phyloP scores from a whole-genome alignment of 2,329 filamentous ascomycete genomes.

The Penicillium griseofulvum region DNA sequence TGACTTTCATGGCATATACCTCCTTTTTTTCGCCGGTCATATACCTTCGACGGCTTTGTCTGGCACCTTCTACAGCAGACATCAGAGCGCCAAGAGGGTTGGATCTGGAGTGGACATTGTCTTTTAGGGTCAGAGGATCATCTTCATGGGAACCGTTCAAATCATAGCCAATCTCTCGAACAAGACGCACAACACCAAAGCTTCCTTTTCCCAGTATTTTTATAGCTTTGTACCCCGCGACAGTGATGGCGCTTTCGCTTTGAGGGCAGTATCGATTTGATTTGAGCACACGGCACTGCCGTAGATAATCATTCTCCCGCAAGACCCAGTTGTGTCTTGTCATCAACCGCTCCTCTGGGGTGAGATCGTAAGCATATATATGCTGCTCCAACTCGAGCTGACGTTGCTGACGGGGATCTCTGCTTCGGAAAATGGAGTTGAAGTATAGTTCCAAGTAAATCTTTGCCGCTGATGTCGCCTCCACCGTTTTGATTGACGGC shows the following conservation, averaged over 20 bases:
- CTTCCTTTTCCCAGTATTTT: constrained; percentile 88
- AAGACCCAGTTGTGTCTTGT: constrained; percentile 59
- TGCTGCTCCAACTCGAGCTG: constrained; percentile 61
- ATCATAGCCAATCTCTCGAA: constrained; percentile 55
- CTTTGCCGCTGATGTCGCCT: constrained; percentile 76
- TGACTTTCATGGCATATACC: constrained; percentile 95
- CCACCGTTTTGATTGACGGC: constrained; percentile 60
- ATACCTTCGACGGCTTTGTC: constrained; percentile 27
- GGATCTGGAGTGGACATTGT: neutral
- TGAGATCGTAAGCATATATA: constrained; percentile 58
- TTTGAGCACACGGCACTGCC: constrained; percentile 69
- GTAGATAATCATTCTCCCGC: constrained; percentile 71
- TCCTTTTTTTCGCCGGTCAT: constrained; percentile 47
- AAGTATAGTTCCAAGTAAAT: constrained; percentile 84
- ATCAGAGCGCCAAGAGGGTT: constrained; percentile 11
- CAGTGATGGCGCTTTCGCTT: constrained; percentile 51
- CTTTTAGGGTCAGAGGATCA: neutral
- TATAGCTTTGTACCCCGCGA: constrained; percentile 72
- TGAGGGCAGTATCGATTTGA: constrained; percentile 51
- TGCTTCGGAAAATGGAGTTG: constrained; percentile 62
- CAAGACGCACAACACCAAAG: constrained; percentile 86
- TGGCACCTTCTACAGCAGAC: constrained; percentile 20
- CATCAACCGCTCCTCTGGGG: constrained; percentile 55
- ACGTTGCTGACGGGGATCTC: constrained; percentile 61
- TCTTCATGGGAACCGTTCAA: constrained; percentile 9